Conservation (phyloP, 176 grass and related monocot genomes). For the Saccharum officinarum region DNA sequence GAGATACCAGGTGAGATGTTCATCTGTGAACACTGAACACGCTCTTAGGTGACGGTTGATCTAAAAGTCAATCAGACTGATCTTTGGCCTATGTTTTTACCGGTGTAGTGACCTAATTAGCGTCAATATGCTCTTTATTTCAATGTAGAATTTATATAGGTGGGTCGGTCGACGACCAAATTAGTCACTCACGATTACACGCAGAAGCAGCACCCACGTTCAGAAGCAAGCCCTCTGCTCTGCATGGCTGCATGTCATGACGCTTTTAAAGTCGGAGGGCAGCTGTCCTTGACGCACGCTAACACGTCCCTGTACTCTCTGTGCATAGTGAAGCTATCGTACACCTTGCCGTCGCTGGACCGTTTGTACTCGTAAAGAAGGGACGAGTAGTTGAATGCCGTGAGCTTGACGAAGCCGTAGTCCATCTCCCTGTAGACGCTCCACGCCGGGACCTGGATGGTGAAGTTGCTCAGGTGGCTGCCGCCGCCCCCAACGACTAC, state of each 20-base stretch:
- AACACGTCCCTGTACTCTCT: constrained; percentile 70
- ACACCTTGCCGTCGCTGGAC: constrained; percentile 56
- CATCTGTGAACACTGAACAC: no score
- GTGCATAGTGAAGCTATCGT: constrained; percentile 76
- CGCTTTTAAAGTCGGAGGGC: constrained; percentile 41
- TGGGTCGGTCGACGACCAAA: no score
- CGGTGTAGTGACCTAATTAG: no score
- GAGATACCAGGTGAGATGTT: no score
- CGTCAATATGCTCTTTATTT: no score
- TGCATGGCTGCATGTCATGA: background rate
- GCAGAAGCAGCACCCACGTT: no score
- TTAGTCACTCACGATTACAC: no score
- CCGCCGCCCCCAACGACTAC: constrained; percentile 73
- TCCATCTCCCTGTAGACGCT: constrained; percentile 71
- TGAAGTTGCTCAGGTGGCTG: constrained; percentile 66
- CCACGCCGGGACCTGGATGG: constrained; percentile 50
- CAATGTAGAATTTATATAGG: no score
- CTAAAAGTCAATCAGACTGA: no score
- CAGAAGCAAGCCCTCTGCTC: no score
- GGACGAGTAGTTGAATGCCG: constrained; percentile 67
- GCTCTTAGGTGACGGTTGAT: no score
- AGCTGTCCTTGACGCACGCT: constrained; percentile 66
- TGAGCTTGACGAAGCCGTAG: constrained; percentile 85
- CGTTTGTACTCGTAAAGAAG: constrained; percentile 78
- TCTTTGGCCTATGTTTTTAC: no score